Evolutionary conservation across 148 eudicot species (phyloP).

Genomic region (Diospyros kaki): DNA sequence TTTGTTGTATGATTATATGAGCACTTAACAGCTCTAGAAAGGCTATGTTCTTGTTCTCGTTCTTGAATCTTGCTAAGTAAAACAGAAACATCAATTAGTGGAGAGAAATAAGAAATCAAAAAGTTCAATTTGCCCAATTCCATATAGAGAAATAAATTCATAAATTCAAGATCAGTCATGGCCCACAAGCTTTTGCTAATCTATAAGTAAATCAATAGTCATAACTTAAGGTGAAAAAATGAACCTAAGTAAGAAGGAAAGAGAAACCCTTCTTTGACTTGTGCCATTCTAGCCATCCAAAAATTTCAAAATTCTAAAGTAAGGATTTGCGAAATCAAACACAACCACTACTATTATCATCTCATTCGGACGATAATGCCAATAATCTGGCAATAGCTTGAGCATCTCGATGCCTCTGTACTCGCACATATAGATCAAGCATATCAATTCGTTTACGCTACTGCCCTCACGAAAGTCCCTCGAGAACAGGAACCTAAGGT

Average conservation of each 20-base stretch:
- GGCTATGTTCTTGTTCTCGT: too few relatives aligned
- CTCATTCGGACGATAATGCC: constrained; percentile 65
- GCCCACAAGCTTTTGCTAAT: constrained; percentile 14
- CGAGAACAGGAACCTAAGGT: constrained; percentile 58
- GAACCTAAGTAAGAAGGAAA: background rate
- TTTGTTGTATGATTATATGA: too few relatives aligned
- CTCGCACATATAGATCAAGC: constrained; percentile 81
- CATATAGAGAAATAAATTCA: too few relatives aligned
- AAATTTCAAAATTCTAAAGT: constrained; percentile 1
- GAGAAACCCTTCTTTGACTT: background rate
- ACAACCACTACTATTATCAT: constrained; percentile 8
- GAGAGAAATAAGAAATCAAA: too few relatives aligned
- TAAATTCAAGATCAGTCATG: background rate
- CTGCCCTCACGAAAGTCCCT: constrained; percentile 17
- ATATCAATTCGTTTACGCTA: constrained; percentile 25
- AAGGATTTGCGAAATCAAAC: background rate
- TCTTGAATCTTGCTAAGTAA: too few relatives aligned
- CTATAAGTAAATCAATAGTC: constrained; percentile 6
- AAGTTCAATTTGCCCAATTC: too few relatives aligned
- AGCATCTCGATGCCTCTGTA: constrained; percentile 77
- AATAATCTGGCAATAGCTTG: constrained; percentile 84
- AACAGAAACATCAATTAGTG: too few relatives aligned
- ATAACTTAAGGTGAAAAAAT: too few relatives aligned
- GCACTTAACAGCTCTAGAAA: too few relatives aligned
- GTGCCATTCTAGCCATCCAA: background rate